Base-by-base conservation (phyloP, 306 rosid genomes). In the Pachyrhizus erosus region DNA sequence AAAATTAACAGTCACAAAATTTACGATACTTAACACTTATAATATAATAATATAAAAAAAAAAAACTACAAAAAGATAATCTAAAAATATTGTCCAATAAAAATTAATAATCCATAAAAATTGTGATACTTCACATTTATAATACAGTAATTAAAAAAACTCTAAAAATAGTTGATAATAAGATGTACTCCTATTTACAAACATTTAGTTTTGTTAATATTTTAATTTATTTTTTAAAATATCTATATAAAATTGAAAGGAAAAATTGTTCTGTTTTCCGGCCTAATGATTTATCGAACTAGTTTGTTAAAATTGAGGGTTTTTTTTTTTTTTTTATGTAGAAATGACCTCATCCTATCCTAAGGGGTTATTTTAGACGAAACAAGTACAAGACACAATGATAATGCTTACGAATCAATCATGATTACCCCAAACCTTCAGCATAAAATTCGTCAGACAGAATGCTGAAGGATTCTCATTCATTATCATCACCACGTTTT, bases 301-400 rank as follows among this genome's bases (percentile, higher is more conserved):
- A 73, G 45, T 51, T 51, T 49, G 31, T 5, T 52, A 33, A 33
- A 37, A 73, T 20, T 52, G 33, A 33, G 18, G 12, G 78, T 18
- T 52, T 18, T 52, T 18, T 60, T 18, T 52, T 18, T 52, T 18
- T 60, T 73, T 13, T 20, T 13, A 75, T 58, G 57, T n/a, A 40
- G 27, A 42, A 43, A 29, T 58, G 80, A 39, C 29, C 58, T 76
- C 29, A 76, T 42, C 71, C n/a, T 24, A 26, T 40, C 21, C 18
- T 24, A 45, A 57, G 18, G 40, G 13, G 40, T 2, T 20, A 76
- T 37, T 69, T 82, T 26, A 58, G 43, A 46, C n/a, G 24, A 77
- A 72, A 76, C 80, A 78, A 83, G 80, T 78, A 78, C 64, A 67
- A 26, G 83, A 78, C 80, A 78, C 76, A 51, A 83, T 71, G 12